Evolutionary conservation across 306 rosid species (phyloP).

Genomic region (Dryas octopetala): DNA sequence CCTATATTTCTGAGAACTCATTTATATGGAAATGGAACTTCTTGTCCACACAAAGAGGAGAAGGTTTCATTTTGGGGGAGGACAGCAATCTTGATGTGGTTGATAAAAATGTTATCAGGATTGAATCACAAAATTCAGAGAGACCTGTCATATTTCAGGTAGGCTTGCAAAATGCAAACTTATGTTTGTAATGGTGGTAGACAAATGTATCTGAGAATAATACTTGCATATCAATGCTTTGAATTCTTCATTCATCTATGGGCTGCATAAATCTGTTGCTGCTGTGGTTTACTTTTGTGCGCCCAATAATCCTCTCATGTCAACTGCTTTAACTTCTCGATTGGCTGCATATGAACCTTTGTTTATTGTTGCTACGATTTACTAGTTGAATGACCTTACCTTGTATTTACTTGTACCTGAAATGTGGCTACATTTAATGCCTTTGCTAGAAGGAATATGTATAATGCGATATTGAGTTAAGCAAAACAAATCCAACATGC

Average conservation of each 20-base stretch:
- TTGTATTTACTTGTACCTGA: background rate
- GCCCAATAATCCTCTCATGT: background rate
- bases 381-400: background rate
- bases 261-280: background rate
- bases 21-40: conserved; percentile 13
- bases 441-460: too few species aligned
- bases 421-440: background rate
- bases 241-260: background rate
- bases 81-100: conserved; percentile 18
- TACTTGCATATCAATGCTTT: background rate
- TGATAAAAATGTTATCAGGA: conserved; percentile 22
- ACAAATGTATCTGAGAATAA: conserved; percentile 8
- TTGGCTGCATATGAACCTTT: background rate
- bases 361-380: background rate
- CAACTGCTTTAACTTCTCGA: background rate
- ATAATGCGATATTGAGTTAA: background rate
- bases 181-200: background rate
- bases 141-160: conserved; percentile 34
- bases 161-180: conserved; percentile 17
- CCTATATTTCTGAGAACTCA: conserved; percentile 23
- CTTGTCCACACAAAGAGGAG: conserved; percentile 15
- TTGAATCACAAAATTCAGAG: conserved; percentile 31
- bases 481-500: background rate
- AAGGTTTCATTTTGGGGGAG: conserved; percentile 3
- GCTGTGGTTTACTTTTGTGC: background rate